These are phyloP conservation scores for Hanseniaspora occidentalis DNA, from an alignment of 805 yeast species.

Conservation along the genomic window DNA sequence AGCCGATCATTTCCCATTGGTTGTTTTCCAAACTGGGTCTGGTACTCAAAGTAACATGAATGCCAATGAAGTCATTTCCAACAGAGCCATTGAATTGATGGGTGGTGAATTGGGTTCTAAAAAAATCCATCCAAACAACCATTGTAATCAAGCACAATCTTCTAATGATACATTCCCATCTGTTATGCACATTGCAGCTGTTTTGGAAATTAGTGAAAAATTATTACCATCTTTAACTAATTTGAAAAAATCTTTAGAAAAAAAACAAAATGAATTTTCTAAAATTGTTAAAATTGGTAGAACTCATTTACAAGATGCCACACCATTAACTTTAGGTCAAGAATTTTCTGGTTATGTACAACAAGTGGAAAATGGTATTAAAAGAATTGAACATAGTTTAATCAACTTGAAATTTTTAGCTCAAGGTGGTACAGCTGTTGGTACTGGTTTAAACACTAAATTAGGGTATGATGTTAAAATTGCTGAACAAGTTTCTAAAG, in stretches of 20 bases:
- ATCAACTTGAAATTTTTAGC: conserved; percentile 75
- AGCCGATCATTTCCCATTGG: conserved; percentile 91
- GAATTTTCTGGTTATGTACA: conserved; percentile 95
- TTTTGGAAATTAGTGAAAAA: conserved; percentile 63
- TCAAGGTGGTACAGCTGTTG: conserved; percentile 99
- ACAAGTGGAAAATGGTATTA: conserved; percentile 84
- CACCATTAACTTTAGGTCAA: conserved; percentile 95
- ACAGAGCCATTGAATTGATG: conserved; percentile 91
- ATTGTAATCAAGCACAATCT: conserved; percentile 97
- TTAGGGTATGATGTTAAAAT: conserved; percentile 80
- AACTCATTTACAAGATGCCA: conserved; percentile 97
- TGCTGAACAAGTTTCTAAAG: conserved; percentile 72
- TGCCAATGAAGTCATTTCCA: conserved; percentile 96
- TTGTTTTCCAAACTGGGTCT: conserved; percentile 97
- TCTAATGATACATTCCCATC: conserved; percentile 99
- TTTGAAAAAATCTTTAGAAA: conserved; percentile 66
- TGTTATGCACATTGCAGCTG: conserved; percentile 99
- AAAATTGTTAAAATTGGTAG: conserved; percentile 96
- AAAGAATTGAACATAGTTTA: conserved; percentile 65
- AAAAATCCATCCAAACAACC: conserved; percentile 95
- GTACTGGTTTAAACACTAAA: conserved; percentile 93
- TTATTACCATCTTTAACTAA: conserved; percentile 71
- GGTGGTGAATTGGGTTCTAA: conserved; percentile 92
- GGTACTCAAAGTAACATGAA: conserved; percentile 99
- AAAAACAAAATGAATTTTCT: conserved; percentile 70